Base-by-base conservation (phyloP, 768 basidiomycete genomes). In the Pisolithus microcarpus region DNA sequence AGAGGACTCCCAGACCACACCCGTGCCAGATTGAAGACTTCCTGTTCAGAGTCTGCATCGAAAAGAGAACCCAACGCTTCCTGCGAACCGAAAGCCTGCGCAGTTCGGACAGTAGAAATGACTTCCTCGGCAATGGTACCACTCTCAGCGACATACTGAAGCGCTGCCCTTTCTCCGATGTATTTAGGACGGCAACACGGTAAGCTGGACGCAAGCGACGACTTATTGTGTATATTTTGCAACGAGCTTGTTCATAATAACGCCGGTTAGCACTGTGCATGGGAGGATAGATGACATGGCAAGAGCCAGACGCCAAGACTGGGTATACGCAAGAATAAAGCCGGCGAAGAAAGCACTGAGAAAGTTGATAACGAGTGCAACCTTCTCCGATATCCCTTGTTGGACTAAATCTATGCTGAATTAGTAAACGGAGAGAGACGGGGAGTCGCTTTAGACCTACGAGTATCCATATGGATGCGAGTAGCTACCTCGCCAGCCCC, bases 401-500 rank as follows among this genome's bases (percentile, higher is more conserved):
- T n/a, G n/a, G n/a, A n/a, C n/a, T n/a, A n/a, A n/a, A n/a, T n/a
- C n/a, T n/a, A n/a, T 7, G 24, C 51, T n/a, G 13, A 5, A 30
- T 48, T 36, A 37, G 1, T 6, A 51, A 34, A 46, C n/a, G 51
- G 19, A 45, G 7, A 31, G 16, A 6, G 45, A 18, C 23, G 5
- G 3, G 2, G 11, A 40, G 37, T 2, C n/a, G 19, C 11, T 23
- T 7, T 7, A 15, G 18, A 70, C 81, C 56, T 61, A 86, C 87
- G 89, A 21, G 86, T 89, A 63, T 89, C 87, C 0, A 87, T 88
- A 64, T 90, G 86, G 55, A 96, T 96, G 39, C 92, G 82, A 9
- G 93, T 95, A 0, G 94, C 86, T 16, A 97, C 85, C 62, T 96
- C 94, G 52, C 94, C 94, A 3, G 93, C 85, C 37, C 94, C 92